Evolutionary conservation across 306 rosid species (phyloP), one percentile per base, ranked within the genome.

Genomic region (Purshia tridentata): DNA sequence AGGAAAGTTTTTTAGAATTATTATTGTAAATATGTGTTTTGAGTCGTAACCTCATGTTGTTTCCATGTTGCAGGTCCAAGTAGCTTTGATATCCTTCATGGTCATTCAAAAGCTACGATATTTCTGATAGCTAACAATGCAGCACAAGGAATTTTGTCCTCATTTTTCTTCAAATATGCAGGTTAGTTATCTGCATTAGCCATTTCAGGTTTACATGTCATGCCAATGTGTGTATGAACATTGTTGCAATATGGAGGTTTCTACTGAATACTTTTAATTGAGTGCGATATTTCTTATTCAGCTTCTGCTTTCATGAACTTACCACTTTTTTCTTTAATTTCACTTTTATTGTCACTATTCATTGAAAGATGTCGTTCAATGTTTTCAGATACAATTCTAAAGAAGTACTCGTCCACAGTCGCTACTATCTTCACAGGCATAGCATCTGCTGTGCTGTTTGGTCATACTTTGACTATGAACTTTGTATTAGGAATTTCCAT

Each of bases 141-240:
- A 20, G 98, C 98, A 45, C 99, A 95, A 84, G 99, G 99, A 81
- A 92, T 95, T 78, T 74, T 95, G 75, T 92, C 99, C 42, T 95
- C 99, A 22, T 95, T 95, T 84, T 95, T 95, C 87, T 95, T 95
- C 89, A 92, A 95, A 90, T 95, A 95, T 79, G 99, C 99, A 80
- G 99, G 99, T 92, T 70, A 77, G 44, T 72, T 52, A 57, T 51
- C 16, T 14, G 42, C 54, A 55, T 54, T 55, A 55, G 51, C 53
- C 20, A 14, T 22, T 54, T 70, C 23, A 5, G 65, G 40, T 69
- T 4, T 50, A 18, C 12, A 39, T 51, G 18, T 18, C 73, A 37
- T 69, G 62, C 50, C 73, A 69, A 7, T 50, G 14, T 50, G 50
- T 58, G 65, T 57, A 22, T 15, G 13, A 65, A 29, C 50, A 0